A percentile compares a stretch with the other conserved stretches of the same genome.
Conservation (phyloP, 2,329 filamentous ascomycete species). For the Xylaria sp. region DNA sequence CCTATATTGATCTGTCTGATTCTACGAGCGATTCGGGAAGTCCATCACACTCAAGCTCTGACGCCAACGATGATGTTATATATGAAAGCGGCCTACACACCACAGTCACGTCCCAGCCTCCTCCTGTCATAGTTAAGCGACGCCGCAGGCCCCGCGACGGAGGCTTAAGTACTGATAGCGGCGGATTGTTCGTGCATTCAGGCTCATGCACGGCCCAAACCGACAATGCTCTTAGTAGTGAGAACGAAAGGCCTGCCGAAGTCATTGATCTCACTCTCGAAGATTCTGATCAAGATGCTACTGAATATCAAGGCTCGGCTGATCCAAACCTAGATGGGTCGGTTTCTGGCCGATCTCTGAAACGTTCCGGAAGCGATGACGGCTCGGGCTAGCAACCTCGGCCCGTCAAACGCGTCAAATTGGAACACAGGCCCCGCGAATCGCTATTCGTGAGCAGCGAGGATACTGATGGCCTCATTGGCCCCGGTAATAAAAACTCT, state of each 20-base stretch:
- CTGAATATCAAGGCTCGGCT: neutral
- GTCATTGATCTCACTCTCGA: conserved; percentile 18
- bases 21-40: neutral
- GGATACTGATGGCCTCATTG: neutral
- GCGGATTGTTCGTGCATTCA: conserved; percentile 17
- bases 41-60: neutral
- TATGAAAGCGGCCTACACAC: neutral
- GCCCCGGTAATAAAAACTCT: neutral
- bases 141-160: neutral
- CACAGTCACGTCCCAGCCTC: neutral
- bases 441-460: conserved; percentile 12
- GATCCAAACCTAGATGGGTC: neutral
- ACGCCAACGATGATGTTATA: neutral
- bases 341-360: neutral
- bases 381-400: conserved; percentile 16
- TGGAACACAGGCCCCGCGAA: neutral
- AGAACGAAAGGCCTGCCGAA: neutral
- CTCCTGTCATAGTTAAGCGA: neutral
- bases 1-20: neutral
- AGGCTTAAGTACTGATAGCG: neutral
- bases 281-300: neutral
- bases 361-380: conserved; percentile 19
- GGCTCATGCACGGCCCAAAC: conserved; percentile 14
- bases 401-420: conserved; percentile 22
- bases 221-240: neutral